phyloP scores from a whole-genome alignment of 2,329 filamentous ascomycete genomes.

The Colletotrichum tropicicola region DNA sequence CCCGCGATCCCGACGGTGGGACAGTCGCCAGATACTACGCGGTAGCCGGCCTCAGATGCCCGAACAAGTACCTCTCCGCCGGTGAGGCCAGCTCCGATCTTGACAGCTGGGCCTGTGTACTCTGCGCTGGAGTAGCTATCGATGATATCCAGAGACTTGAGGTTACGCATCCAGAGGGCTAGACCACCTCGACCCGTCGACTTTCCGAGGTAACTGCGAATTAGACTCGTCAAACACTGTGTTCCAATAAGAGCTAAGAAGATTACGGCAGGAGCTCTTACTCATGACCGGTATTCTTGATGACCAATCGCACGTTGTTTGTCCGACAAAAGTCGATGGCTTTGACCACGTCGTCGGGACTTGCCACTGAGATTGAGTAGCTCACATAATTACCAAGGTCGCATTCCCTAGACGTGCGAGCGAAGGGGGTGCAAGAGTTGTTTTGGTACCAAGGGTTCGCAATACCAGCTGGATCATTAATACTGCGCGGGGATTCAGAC shows the following conservation, averaged over 20 bases:
- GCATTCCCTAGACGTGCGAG: slow-evolving; percentile 44
- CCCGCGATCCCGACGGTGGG: slow-evolving; percentile 61
- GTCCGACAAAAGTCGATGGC: slow-evolving; percentile 49
- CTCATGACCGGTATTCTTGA: slow-evolving; percentile 63
- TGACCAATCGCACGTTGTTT: slow-evolving; percentile 57
- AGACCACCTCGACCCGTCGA: slow-evolving; percentile 45
- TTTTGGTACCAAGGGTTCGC: slow-evolving; percentile 38
- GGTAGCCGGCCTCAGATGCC: slow-evolving; percentile 47
- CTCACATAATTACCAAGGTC: slow-evolving; percentile 41
- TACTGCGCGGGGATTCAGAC: not conserved
- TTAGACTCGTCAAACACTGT: no score
- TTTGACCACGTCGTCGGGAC: slow-evolving; percentile 41
- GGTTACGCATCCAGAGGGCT: slow-evolving; percentile 48
- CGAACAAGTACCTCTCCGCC: slow-evolving; percentile 52
- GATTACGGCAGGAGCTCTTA: no score
- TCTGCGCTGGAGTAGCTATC: not conserved
- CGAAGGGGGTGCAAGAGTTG: slow-evolving; percentile 39
- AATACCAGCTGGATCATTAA: slow-evolving; percentile 13
- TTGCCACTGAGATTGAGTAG: slow-evolving; percentile 31
- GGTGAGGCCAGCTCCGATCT: slow-evolving; percentile 52
- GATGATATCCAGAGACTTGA: slow-evolving; percentile 37
- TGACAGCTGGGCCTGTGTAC: slow-evolving; percentile 36
- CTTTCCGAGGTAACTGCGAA: slow-evolving; percentile 46
- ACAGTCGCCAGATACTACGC: slow-evolving; percentile 56
- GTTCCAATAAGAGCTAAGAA: no score